Percentiles rank a stretch among this genome's conserved stretches.
Evolutionary conservation across 805 yeast species (phyloP).

Genomic region (Jamesozyma hellenica): DNA sequence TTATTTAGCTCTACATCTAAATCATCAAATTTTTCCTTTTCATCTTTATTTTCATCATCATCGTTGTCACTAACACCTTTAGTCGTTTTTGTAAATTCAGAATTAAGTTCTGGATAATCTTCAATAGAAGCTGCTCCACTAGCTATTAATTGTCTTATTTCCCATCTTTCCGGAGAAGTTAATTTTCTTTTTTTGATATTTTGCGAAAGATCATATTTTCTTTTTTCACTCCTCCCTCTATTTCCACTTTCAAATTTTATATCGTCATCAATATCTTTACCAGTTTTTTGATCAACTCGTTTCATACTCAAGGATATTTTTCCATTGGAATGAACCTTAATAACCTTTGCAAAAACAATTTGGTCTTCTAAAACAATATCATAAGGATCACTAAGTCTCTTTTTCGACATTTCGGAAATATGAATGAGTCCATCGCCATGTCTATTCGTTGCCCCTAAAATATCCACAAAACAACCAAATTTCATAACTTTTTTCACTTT

Average conservation of each 20-base stretch:
- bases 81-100: conserved; percentile 22
- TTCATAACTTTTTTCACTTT: conserved; percentile 46
- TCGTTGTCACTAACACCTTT: conserved; percentile 11
- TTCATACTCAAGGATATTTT: conserved; percentile 57
- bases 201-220: conserved; percentile 1
- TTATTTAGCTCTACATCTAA: conserved; percentile 64
- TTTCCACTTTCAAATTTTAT: background rate
- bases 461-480: conserved; percentile 71
- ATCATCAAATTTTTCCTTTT: conserved; percentile 31
- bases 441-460: conserved; percentile 32
- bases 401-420: conserved; percentile 49
- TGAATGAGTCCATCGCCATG: conserved; percentile 61
- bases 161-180: conserved; percentile 89
- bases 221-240: conserved; percentile 3
- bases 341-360: conserved; percentile 54
- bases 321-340: conserved; percentile 35
- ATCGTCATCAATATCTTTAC: conserved; percentile 29
- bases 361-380: conserved; percentile 51
- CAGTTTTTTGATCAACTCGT: conserved; percentile 62
- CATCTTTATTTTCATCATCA: conserved; percentile 15
- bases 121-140: conserved; percentile 62
- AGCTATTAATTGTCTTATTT: conserved; percentile 68
- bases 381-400: conserved; percentile 45
- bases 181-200: conserved; percentile 34
- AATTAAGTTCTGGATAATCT: conserved; percentile 58